Evolutionary conservation across 1,139 yeast genomes (phyloP).

Genomic region (Pichia sp.): DNA sequence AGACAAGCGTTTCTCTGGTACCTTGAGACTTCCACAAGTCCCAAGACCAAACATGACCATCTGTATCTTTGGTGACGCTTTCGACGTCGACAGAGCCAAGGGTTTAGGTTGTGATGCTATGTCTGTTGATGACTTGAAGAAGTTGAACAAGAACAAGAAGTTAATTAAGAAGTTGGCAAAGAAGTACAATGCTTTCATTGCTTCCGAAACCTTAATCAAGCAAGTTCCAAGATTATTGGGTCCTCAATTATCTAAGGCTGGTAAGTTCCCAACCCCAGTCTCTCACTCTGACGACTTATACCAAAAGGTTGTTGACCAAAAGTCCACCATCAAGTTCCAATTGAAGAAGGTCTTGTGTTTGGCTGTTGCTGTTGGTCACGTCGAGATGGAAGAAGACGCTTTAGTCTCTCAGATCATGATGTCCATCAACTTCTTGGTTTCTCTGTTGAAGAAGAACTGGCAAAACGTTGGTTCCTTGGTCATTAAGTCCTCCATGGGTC

Average conservation of each 20-base stretch:
- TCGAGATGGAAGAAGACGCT: constrained; percentile 96
- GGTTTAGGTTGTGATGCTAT: constrained; percentile 99
- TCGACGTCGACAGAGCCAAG: constrained; percentile 99
- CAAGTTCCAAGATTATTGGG: constrained; percentile 99
- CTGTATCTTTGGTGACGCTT: constrained; percentile 99
- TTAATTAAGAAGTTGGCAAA: constrained; percentile 99
- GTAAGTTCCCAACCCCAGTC: constrained; percentile 99
- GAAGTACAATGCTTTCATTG: constrained; percentile 99
- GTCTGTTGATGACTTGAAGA: constrained; percentile 99
- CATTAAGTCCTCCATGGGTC: constrained; percentile 99
- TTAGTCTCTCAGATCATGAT: constrained; percentile 97
- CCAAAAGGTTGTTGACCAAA: constrained; percentile 93
- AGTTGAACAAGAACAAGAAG: constrained; percentile 99
- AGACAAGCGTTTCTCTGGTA: constrained; percentile 99
- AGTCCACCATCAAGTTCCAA: constrained; percentile 99
- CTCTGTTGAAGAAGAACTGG: constrained; percentile 99
- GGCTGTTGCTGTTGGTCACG: constrained; percentile 98
- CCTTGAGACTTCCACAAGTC: constrained; percentile 96
- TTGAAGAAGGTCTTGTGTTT: constrained; percentile 95
- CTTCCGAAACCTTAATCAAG: constrained; percentile 98
- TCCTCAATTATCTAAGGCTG: constrained; percentile 99
- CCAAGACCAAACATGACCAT: constrained; percentile 99
- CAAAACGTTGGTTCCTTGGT: constrained; percentile 99
- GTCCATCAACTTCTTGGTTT: constrained; percentile 99
- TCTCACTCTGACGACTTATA: constrained; percentile 98